These are phyloP conservation scores for Melampsora americana DNA, from an alignment of 1,284 basidiomycete genomes.

Conservation along the genomic window DNA sequence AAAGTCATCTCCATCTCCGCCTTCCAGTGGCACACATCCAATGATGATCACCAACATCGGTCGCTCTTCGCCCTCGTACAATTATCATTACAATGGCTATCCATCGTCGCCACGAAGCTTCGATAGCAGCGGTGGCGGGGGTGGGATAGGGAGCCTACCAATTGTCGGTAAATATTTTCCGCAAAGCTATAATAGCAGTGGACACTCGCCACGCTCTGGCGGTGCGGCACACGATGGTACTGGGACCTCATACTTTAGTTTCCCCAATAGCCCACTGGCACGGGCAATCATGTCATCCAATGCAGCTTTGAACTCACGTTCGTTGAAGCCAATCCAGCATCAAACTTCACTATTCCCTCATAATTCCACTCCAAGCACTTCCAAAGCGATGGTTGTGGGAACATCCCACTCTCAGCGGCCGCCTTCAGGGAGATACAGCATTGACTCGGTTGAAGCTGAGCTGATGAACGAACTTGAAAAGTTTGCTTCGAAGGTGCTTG, in stretches of 20 bases:
- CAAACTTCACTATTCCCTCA: constrained; percentile 1
- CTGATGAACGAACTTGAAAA: constrained; percentile 31
- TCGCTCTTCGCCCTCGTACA: constrained; percentile 23
- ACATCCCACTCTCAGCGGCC: constrained; percentile 3
- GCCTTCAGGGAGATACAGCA: neutral
- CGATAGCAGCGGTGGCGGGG: constrained; percentile 23
- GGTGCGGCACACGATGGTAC: neutral
- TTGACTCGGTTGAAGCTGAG: constrained; percentile 19
- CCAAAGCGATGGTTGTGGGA: constrained; percentile 1
- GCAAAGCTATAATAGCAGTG: constrained; percentile 14
- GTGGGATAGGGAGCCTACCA: constrained; percentile 29
- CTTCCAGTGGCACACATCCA: constrained; percentile 13
- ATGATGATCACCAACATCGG: constrained; percentile 36
- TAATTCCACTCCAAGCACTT: neutral
- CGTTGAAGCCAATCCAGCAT: neutral
- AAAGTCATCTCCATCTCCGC: constrained; percentile 53
- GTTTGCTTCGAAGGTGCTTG: constrained; percentile 29
- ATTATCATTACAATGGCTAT: constrained; percentile 13
- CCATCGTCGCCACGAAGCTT: constrained; percentile 37
- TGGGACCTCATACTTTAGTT: neutral
- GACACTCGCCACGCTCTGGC: neutral
- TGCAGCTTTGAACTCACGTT: neutral
- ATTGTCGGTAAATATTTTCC: constrained; percentile 36
- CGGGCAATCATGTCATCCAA: constrained; percentile 20
- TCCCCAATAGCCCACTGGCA: constrained; percentile 18